Evolutionary conservation across 495 filamentous ascomycete species (phyloP).

Genomic region (Penicillium flavigenum): DNA sequence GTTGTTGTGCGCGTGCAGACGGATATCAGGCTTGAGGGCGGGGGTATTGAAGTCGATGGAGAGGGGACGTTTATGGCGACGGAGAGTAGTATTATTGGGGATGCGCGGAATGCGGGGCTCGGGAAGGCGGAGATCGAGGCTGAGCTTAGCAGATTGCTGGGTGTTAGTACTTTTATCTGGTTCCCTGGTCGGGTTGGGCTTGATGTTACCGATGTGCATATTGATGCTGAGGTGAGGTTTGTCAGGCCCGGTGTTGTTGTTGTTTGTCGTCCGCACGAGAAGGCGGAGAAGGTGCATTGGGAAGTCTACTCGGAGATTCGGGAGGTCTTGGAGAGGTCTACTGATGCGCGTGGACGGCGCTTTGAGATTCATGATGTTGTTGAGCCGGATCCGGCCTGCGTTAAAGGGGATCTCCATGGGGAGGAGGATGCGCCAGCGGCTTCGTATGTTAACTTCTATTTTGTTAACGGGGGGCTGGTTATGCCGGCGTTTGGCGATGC

Average conservation of each 20-base stretch:
- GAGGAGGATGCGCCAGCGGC: constrained; percentile 30
- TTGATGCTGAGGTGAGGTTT: constrained; percentile 37
- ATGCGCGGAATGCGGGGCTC: constrained; percentile 31
- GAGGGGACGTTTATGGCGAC: constrained; percentile 38
- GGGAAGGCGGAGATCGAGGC: constrained; percentile 22
- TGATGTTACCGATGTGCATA: constrained; percentile 39
- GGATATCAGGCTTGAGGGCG: constrained; percentile 30
- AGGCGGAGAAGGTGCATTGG: constrained; percentile 21
- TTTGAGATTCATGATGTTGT: constrained; percentile 32
- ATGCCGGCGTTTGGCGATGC: constrained; percentile 38
- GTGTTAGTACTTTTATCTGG: constrained; percentile 35
- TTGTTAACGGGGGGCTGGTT: constrained; percentile 36
- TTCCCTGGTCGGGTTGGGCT: constrained; percentile 32
- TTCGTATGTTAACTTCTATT: constrained; percentile 41
- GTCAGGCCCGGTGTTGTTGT: constrained; percentile 36
- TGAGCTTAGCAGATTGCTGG: constrained; percentile 27
- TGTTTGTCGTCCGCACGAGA: constrained; percentile 25
- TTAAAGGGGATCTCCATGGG: constrained; percentile 20
- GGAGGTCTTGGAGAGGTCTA: constrained; percentile 19
- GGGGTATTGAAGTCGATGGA: constrained; percentile 38
- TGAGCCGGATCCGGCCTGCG: constrained; percentile 31
- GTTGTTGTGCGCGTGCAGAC: constrained; percentile 23
- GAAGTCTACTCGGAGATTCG: constrained; percentile 35
- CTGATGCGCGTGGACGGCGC: constrained; percentile 29
- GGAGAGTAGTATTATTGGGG: constrained; percentile 35